Evolutionary conservation across 2,329 filamentous ascomycete genomes (phyloP), one percentile per base, ranked within the genome.

Genomic region (Fusarium liriodendri): DNA sequence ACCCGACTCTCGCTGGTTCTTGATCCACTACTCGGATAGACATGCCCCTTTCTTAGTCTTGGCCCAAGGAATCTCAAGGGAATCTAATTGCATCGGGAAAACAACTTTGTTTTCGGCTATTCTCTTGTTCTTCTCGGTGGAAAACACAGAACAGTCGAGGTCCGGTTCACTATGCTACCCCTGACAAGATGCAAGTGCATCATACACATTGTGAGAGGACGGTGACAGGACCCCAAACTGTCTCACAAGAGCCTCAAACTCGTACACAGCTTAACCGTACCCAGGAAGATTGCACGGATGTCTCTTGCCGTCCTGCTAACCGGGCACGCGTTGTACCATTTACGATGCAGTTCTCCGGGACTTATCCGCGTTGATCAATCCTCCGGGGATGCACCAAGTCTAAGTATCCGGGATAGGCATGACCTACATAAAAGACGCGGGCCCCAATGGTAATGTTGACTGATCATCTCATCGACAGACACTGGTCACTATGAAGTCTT

Each of bases 341-440:
- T 22, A 70, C 50, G 61, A 76, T 69, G 73, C 66, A 70, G 58
- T 62, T 61, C 70, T 33, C 75, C 76, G 72, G 75, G 67, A 70
- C 69, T 59, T 57, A 55, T 52, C 66, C 60, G 66, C 65, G 47
- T 33, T 69, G 54, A 69, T 69, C 70, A 77, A 78, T 76, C 66
- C 65, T 77, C 75, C 76, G 76, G 60, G 57, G 66, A 67, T 62
- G 67, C 69, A 76, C 66, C 50, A 67, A 47, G 13, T 40, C 22
- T 45, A 22, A 37, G n/a, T 29, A 60, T 57, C 9, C 37, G 14
- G 32, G 37, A 32, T 20, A 25, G 33, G 37, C 29, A 29, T 40
- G 58, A 59, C 45, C 55, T 65, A 54, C 18, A 62, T 69, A 69
- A 59, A 55, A 64, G 42, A 20, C 54, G 13, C n/a, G 27, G 27